Conservation (phyloP, 1,284 basidiomycete genomes). For the Moesziomyces globuligerus region DNA sequence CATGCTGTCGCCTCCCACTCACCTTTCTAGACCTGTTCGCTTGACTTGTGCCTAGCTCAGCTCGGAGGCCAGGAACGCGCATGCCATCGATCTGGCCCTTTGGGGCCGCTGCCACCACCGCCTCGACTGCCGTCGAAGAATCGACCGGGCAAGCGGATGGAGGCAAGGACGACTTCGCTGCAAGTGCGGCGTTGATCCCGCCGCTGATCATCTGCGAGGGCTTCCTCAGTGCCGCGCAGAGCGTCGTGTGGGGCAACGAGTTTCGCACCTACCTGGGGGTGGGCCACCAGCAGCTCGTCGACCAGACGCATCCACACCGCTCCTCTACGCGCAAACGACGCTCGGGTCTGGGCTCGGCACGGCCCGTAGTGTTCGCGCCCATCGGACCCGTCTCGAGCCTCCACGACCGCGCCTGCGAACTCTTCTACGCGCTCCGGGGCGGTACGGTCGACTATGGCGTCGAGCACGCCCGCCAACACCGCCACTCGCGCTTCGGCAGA, state of each 20-base stretch:
- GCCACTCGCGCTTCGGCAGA: constrained; percentile 71
- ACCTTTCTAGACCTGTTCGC: no score
- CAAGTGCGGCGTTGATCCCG: constrained; percentile 29
- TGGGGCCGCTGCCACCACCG: no score
- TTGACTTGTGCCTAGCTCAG: no score
- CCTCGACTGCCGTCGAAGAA: background rate
- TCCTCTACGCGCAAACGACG: constrained; percentile 3
- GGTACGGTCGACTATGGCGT: constrained; percentile 71
- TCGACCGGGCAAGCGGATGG: background rate
- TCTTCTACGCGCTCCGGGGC: constrained; percentile 72
- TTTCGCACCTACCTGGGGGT: constrained; percentile 41
- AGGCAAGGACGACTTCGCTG: background rate
- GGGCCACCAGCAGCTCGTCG: constrained; percentile 35
- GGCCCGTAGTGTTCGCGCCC: constrained; percentile 31
- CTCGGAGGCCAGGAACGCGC: no score
- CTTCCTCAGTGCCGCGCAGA: constrained; percentile 71
- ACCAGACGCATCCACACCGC: background rate
- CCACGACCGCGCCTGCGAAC: constrained; percentile 74
- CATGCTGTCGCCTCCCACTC: background rate
- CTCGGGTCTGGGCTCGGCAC: constrained; percentile 7
- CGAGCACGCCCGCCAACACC: constrained; percentile 67
- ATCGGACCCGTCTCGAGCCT: constrained; percentile 72
- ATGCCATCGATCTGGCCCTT: no score
- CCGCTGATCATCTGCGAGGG: constrained; percentile 73
- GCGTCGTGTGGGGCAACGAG: constrained; percentile 70